Evolutionary conservation across 495 filamentous ascomycete genomes (phyloP), one percentile per base, ranked within the genome.

Genomic region (Lepidopterella palustris): DNA sequence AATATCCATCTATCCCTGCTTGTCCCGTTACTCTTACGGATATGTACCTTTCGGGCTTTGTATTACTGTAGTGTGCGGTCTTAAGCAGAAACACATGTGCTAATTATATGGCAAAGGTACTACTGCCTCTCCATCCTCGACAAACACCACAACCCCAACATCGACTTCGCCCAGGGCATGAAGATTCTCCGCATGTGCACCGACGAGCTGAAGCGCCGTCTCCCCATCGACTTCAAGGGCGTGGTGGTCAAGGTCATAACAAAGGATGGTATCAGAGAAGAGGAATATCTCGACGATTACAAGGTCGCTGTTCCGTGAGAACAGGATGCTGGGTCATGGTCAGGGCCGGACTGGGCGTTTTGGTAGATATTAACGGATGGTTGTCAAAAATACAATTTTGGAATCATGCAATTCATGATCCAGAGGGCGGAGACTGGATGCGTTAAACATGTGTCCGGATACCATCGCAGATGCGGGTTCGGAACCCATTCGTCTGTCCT

Each of bases 161-260:
- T 97, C 73, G 75, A 79, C 54, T 81, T 92, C 23, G 91, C 90
- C 50, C 82, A 92, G 74, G 93, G 93, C 47, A 78, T 95, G 71
- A 89, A 96, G 78, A 82, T 98, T 45, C 78, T 98, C 63, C 82
- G 80, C 65, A 88, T 97, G 86, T 98, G 93, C 75, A 90, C 89
- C 64, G 91, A 97, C 71, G 93, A 98, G 80, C 79, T 96, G 69
- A 95, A 96, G 82, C 84, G 95, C 68, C 79, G 91, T 76, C 81
- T 97, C 79, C 93, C 93, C 60, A 88, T 97, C 74, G 93, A 98
- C 74, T 98, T 96, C 82, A 98, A 97, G 79, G 93, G 93, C 15
- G 79, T 87, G 69, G 28, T 85, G 55, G 92, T 98, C 63, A 97
- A 97, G 81, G 87, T 89, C 24, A 82, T 98, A 62, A 93, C 88